Evolutionary conservation across 805 yeast species (phyloP), one percentile per base, ranked within the genome.

Genomic region (Wickerhamiella parazyma): DNA sequence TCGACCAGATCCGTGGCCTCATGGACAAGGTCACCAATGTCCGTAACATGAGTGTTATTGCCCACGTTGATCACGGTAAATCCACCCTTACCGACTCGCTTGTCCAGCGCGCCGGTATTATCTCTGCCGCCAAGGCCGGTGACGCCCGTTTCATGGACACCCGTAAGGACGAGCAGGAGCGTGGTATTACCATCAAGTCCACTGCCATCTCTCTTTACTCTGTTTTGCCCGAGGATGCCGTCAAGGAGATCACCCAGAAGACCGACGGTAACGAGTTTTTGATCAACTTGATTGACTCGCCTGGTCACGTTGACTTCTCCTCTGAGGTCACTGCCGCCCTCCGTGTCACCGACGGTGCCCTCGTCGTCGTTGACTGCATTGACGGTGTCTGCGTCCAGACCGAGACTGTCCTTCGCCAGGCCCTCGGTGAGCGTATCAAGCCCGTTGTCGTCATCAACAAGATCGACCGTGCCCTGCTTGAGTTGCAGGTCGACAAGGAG

Each of bases 371-470:
- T 66, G 97, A 91, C 73, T 80, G 94, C 73, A 87, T 89, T 69
- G 97, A 91, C 73, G 98, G 98, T 87, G 98, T 89, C 67, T 91
- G 97, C 80, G 97, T 91, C 67, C 98, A 89, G 78, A 89, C 98
- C 65, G 98, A 91, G 76, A 89, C 98, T 67, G 98, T 89, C 60
- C 77, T 89, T 70, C 85, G 98, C 75, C 97, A 91, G 78, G 78
- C 98, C 66, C 78, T 89, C 63, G 94, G 93, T 78, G 98, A 89
- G 78, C 84, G 98, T 75, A 89, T 89, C 68, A 91, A 86, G 81
- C 98, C 98, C 62, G 96, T 89, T 70, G 94, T 87, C 62, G 76
- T 84, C 64, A 84, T 89, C 70, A 89, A 89, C 96, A 89, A 89
- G 80, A 96, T 89, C 67, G 98, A 89, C 75, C 85, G 98, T 77